Evolutionary conservation across 805 yeast species (phyloP), one percentile per base, ranked within the genome.

Genomic region (Metschnikowia lunata): DNA sequence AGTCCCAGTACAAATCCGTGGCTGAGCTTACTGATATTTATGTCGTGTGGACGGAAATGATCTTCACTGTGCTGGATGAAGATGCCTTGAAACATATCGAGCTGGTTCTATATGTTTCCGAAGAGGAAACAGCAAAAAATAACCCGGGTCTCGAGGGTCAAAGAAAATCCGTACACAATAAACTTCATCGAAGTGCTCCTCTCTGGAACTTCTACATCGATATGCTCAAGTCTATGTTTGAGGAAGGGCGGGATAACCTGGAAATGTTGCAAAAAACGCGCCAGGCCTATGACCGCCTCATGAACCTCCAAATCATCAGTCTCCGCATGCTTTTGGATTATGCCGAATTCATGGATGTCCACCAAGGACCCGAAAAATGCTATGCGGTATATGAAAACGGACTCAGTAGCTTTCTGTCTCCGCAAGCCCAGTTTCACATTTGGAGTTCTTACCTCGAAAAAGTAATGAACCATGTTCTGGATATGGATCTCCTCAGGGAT

Each of bases 121-220:
- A 36, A 4, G 32, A 28, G 8, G 30, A 37, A 8, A 13, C 13
- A 4, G 23, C 23, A 18, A 18, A 18, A 3, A 18, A 18, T n/a
- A 13, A 27, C 2, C 13, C 30, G 2, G 40, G 36, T 14, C 7
- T 18, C 11, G 31, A 7, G 13, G 23, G 26, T 7, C n/a, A 26
- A 8, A n/a, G 26, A 14, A 15, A 33, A 26, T 30, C 44, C 7
- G 78, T 85, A 0, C 89, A 83, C 49, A 36, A 36, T 4, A 62
- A 87, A 28, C 53, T 84, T 8, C 82, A 77, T 59, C 81, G 79
- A 52, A 79, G 86, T 6, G 63, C 69, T 34, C 76, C 76, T 40
- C 62, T 89, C 7, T 90, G 97, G 97, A 64, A 78, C 4, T 76
- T 78, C 50, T 87, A 85, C 56, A 59, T 88, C 26, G 96, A 87